phyloP scores from a whole-genome alignment of 1,139 yeast species.

The Wickerhamomyces sp. region DNA sequence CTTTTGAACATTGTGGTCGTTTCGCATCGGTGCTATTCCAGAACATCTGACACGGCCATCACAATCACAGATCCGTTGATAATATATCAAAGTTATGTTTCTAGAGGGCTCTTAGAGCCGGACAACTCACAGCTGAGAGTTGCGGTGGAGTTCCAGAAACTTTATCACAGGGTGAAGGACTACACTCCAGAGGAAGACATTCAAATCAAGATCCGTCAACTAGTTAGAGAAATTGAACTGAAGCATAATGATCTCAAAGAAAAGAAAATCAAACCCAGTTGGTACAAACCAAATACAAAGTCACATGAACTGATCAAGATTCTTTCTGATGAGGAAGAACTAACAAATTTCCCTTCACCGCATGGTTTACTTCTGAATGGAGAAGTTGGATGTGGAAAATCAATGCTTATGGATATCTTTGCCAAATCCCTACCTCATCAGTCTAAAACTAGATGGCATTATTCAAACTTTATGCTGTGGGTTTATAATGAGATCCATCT shows the following conservation, averaged over 20 bases:
- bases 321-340: conserved; percentile 62
- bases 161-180: conserved; percentile 54
- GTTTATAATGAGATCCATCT: conserved; percentile 58
- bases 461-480: conserved; percentile 64
- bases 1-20: background rate
- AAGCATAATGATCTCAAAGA: conserved; percentile 4
- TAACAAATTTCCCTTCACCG: conserved; percentile 51
- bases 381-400: conserved; percentile 74
- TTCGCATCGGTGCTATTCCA: conserved; percentile 3
- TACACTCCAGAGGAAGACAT: conserved; percentile 54
- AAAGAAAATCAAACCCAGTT: conserved; percentile 4
- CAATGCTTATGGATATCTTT: conserved; percentile 69
- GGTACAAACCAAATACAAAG: conserved; percentile 22
- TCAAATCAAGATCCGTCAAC: conserved; percentile 39
- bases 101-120: conserved; percentile 43
- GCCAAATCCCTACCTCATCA: conserved; percentile 60
- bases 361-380: conserved; percentile 65
- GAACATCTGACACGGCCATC: conserved; percentile 16
- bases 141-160: conserved; percentile 59
- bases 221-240: conserved; percentile 44
- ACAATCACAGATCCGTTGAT: conserved; percentile 61
- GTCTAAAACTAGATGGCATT: conserved; percentile 69
- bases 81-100: conserved; percentile 50
- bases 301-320: conserved; percentile 37
- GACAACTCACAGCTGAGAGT: conserved; percentile 60